Percentiles rank a stretch among this genome's conserved stretches.
phyloP scores from a whole-genome alignment of 148 eudicot species.

The Nepenthes gracilis region DNA sequence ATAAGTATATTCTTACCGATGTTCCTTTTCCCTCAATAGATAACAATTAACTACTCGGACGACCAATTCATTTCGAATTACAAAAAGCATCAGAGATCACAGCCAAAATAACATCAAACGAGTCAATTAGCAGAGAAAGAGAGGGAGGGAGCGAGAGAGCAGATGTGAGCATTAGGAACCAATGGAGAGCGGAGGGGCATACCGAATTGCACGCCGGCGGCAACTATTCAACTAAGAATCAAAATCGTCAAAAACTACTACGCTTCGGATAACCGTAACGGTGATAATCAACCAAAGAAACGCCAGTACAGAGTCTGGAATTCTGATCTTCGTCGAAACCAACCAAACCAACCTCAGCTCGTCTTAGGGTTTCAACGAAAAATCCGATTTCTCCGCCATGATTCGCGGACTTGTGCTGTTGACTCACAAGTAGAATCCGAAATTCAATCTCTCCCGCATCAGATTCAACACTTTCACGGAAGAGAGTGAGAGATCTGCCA shows the following conservation, averaged over 20 bases:
- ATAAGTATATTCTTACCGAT: too few relatives aligned
- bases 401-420: neutral
- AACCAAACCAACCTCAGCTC: conserved; percentile 31
- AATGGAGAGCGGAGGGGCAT: conserved; percentile 90
- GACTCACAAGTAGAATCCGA: neutral
- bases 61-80: neutral
- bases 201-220: conserved; percentile 91
- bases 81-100: neutral
- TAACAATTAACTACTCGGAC: too few relatives aligned
- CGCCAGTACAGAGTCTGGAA: conserved; percentile 6
- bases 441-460: neutral
- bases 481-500: neutral
- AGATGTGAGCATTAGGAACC: conserved; percentile 70
- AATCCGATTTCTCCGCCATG: conserved; percentile 13
- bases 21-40: too few relatives aligned
- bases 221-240: conserved; percentile 74
- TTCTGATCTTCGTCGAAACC: conserved; percentile 2
- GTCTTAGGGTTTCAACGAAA: conserved; percentile 25
- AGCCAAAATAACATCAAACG: neutral
- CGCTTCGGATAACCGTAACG: conserved; percentile 8
- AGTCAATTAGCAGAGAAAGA: neutral
- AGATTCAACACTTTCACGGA: neutral
- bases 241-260: conserved; percentile 32
- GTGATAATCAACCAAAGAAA: neutral
- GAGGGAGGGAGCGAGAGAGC: neutral